Evolutionary conservation across 176 grass and related monocot genomes (phyloP).

Genomic region (Phragmites australis): DNA sequence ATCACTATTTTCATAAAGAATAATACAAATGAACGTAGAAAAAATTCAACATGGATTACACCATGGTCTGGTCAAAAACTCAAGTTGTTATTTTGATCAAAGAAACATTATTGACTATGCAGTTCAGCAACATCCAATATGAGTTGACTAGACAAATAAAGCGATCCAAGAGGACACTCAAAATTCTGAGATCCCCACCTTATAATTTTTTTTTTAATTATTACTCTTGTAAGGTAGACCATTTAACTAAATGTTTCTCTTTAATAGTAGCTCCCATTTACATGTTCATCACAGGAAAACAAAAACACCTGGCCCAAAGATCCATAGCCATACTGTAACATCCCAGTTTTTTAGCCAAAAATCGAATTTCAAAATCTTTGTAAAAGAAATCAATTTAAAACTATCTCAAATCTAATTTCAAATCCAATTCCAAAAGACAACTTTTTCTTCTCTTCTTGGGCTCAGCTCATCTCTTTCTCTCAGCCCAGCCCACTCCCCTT

Average conservation of each 20-base stretch:
- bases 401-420: too few species aligned
- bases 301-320: background rate
- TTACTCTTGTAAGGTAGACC: background rate
- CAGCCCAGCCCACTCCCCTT: too few species aligned
- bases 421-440: too few species aligned
- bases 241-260: background rate
- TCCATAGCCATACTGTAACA: background rate
- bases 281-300: background rate
- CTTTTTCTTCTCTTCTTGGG: too few species aligned
- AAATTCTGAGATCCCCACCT: background rate
- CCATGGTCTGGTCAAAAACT: background rate
- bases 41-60: background rate
- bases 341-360: too few species aligned
- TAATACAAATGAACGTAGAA: background rate
- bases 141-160: background rate
- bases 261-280: background rate
- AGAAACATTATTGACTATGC: background rate
- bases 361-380: too few species aligned
- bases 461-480: too few species aligned
- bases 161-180: background rate
- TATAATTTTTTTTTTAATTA: background rate
- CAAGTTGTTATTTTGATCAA: background rate
- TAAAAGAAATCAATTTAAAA: too few species aligned
- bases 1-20: background rate
- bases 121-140: background rate